These are phyloP conservation scores for Chimonanthus salicifolius DNA, from an alignment of 164 flowering plant genomes.

Conservation along the genomic window DNA sequence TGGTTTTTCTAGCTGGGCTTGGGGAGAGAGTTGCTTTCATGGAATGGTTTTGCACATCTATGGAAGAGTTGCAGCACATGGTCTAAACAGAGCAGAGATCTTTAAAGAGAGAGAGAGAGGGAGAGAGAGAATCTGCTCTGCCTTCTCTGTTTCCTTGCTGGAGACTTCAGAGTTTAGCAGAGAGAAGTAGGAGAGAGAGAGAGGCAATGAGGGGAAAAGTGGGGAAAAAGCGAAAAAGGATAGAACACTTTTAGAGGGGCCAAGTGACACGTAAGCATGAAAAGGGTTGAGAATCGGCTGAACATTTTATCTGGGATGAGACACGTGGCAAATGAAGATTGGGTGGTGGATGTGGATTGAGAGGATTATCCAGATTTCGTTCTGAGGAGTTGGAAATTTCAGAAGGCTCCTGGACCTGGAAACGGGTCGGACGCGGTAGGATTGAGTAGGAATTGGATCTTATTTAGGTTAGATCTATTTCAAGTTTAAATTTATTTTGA, in stretches of 20 bases:
- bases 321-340: neutral
- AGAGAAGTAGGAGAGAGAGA: no score
- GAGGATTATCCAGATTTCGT: constrained; percentile 6
- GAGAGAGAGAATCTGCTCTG: neutral
- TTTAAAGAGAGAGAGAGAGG: neutral
- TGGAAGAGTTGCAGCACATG: neutral
- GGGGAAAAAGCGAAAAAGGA: neutral
- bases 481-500: no score
- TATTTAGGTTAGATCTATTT: neutral
- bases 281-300: neutral
- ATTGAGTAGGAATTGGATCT: neutral
- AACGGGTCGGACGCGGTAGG: neutral
- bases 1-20: constrained; percentile 21
- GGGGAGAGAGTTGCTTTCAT: neutral
- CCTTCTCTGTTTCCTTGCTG: no score
- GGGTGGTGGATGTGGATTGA: neutral
- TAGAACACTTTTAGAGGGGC: neutral
- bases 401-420: no score
- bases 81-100: no score
- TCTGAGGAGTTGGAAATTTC: no score
- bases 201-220: neutral
- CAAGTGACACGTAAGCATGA: neutral
- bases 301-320: neutral
- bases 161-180: no score
- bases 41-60: neutral